Evolutionary conservation across 2,329 filamentous ascomycete species (phyloP).

Genomic region (Penicillium oxalicum): DNA sequence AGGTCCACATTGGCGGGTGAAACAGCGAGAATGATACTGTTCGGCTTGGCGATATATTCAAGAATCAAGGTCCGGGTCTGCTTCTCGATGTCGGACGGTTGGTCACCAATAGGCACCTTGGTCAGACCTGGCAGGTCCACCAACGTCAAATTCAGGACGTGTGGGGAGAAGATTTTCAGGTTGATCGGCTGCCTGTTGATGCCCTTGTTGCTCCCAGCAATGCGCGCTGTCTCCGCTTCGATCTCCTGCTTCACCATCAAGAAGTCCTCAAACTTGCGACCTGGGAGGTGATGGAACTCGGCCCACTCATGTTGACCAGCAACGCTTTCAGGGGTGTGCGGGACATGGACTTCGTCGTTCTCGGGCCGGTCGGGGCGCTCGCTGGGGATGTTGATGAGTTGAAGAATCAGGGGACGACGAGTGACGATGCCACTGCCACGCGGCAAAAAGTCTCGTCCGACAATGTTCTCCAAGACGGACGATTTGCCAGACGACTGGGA

Average conservation of each 20-base stretch:
- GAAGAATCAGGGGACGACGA: conserved; percentile 84
- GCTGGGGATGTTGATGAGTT: conserved; percentile 91
- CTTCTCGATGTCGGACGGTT: conserved; percentile 96
- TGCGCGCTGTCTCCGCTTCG: conserved; percentile 89
- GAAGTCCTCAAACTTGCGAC: conserved; percentile 85
- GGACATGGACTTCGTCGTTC: conserved; percentile 59
- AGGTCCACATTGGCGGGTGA: conserved; percentile 97
- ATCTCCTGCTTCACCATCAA: conserved; percentile 91
- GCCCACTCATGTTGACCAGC: conserved; percentile 70
- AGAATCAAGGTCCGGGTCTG: conserved; percentile 94
- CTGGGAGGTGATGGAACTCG: conserved; percentile 92
- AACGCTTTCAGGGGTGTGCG: conserved; percentile 72
- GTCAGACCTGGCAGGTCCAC: conserved; percentile 94
- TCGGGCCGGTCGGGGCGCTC: conserved; percentile 64
- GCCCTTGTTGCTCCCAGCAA: conserved; percentile 94
- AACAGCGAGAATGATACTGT: conserved; percentile 94
- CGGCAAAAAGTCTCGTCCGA: conserved; percentile 93
- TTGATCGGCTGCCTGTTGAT: conserved; percentile 98
- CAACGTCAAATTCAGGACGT: conserved; percentile 91
- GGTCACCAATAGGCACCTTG: conserved; percentile 96
- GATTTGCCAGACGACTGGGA: conserved; percentile 98
- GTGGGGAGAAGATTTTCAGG: conserved; percentile 94
- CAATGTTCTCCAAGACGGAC: conserved; percentile 97
- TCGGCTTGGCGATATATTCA: conserved; percentile 97
- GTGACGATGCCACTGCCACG: conserved; percentile 96